Conservation (phyloP, 768 basidiomycete species). For the Neoboletus subvelutipes region DNA sequence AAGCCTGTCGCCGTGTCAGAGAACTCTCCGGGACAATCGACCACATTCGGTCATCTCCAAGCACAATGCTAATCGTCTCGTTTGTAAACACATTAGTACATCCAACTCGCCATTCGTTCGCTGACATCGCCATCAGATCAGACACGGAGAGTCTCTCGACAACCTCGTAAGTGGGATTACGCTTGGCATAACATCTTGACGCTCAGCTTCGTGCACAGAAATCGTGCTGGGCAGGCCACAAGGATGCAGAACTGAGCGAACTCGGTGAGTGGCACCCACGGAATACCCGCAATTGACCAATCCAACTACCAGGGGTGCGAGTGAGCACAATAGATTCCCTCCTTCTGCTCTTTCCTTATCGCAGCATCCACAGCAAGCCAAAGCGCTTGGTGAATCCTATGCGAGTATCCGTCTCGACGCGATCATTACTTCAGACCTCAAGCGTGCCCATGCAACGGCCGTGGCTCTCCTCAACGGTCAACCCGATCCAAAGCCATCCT, state of each 20-base stretch:
- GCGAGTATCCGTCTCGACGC: constrained; percentile 46
- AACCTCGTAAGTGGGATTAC: constrained; percentile 52
- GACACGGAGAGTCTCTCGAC: constrained; percentile 78
- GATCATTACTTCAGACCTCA: constrained; percentile 66
- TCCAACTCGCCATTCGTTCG: background rate
- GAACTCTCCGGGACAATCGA: background rate
- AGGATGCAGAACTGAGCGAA: constrained; percentile 69
- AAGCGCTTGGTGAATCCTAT: constrained; percentile 57
- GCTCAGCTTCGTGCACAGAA: constrained; percentile 30
- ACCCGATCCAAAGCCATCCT: constrained; percentile 42
- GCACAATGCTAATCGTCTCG: constrained; percentile 23
- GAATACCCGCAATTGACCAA: constrained; percentile 1
- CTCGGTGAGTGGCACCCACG: constrained; percentile 51
- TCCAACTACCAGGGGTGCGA: constrained; percentile 47
- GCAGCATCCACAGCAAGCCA: constrained; percentile 52
- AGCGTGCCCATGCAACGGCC: constrained; percentile 64
- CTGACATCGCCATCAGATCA: constrained; percentile 43
- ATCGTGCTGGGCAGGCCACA: constrained; percentile 72
- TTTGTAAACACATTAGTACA: constrained; percentile 22
- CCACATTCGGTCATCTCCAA: background rate
- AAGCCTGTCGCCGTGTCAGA: constrained; percentile 14
- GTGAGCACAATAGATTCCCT: constrained; percentile 31
- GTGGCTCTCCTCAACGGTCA: constrained; percentile 53
- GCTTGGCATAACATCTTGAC: too few species aligned
- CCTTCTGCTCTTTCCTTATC: background rate